Conservation (phyloP, 805 yeast species). For the Torulaspora gathmanii region DNA sequence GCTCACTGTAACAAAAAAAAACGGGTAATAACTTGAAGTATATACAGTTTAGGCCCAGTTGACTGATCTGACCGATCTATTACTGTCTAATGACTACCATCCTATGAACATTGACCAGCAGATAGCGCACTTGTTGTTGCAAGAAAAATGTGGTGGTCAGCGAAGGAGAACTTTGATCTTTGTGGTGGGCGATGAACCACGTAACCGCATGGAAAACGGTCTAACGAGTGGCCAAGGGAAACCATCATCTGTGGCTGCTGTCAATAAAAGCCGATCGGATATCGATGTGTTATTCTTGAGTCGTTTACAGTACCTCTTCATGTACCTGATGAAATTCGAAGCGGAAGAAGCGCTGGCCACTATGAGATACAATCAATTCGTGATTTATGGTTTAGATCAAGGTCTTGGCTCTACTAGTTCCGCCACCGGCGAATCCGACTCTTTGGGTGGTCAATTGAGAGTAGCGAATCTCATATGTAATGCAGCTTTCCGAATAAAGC, state of each 20-base stretch:
- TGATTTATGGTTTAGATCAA: slow-evolving; percentile 31
- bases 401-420: background rate
- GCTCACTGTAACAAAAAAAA: background rate
- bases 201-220: slow-evolving; percentile 23
- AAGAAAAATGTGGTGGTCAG: slow-evolving; percentile 2
- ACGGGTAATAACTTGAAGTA: background rate
- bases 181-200: slow-evolving; percentile 26
- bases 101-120: slow-evolving; percentile 5
- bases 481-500: slow-evolving; percentile 22
- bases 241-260: slow-evolving; percentile 19
- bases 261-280: slow-evolving; percentile 13
- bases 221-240: slow-evolving; percentile 12
- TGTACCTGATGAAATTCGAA: slow-evolving; percentile 34
- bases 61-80: too few species aligned
- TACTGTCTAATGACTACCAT: background rate
- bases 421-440: slow-evolving; percentile 7
- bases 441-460: slow-evolving; percentile 11
- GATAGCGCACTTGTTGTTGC: slow-evolving; percentile 8
- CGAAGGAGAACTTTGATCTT: slow-evolving; percentile 21
- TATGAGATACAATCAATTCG: slow-evolving; percentile 20
- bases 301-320: slow-evolving; percentile 31
- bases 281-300: slow-evolving; percentile 30
- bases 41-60: background rate
- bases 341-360: slow-evolving; percentile 14
- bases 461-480: slow-evolving; percentile 24